Percentiles rank a stretch among this genome's conserved stretches.
These are phyloP conservation scores for Colletotrichum somersetense DNA, from an alignment of 2,329 filamentous ascomycete genomes.

Conservation along the genomic window DNA sequence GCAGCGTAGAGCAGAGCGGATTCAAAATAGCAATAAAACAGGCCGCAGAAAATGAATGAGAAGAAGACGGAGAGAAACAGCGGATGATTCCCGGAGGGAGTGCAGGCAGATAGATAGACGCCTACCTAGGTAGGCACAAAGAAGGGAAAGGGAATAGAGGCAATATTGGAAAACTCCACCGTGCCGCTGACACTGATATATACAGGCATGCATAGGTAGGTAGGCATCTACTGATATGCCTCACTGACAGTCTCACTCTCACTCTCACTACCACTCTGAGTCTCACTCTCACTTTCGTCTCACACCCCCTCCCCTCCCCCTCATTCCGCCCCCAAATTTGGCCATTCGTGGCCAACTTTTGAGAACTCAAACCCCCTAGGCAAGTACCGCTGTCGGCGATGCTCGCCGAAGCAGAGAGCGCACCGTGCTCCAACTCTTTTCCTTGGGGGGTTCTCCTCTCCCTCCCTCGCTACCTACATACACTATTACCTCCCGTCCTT, in stretches of 20 bases:
- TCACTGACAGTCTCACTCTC: too few species aligned
- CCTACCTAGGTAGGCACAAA: neutral
- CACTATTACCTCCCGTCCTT: neutral
- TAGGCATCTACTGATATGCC: too few species aligned
- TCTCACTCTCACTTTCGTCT: neutral
- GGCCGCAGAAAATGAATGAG: neutral
- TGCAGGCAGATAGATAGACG: neutral
- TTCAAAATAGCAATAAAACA: neutral
- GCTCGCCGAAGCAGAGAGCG: neutral
- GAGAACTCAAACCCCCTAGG: too few species aligned
- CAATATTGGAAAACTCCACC: neutral
- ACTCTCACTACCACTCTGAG: neutral
- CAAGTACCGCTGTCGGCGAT: neutral
- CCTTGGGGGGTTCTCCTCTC: neutral
- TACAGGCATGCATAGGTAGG: too few species aligned
- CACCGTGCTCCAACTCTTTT: neutral
- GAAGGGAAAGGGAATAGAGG: neutral
- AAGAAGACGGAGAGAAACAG: neutral
- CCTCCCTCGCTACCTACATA: neutral
- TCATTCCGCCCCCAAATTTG: slow-evolving; percentile 26
- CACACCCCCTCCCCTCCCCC: neutral
- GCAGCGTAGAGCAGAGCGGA: neutral
- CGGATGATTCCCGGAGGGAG: neutral
- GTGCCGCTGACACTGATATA: too few species aligned
- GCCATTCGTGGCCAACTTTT: neutral